These are phyloP conservation scores for Fraxinus paxiana DNA, from an alignment of 305 asterid genomes.

Conservation along the genomic window DNA sequence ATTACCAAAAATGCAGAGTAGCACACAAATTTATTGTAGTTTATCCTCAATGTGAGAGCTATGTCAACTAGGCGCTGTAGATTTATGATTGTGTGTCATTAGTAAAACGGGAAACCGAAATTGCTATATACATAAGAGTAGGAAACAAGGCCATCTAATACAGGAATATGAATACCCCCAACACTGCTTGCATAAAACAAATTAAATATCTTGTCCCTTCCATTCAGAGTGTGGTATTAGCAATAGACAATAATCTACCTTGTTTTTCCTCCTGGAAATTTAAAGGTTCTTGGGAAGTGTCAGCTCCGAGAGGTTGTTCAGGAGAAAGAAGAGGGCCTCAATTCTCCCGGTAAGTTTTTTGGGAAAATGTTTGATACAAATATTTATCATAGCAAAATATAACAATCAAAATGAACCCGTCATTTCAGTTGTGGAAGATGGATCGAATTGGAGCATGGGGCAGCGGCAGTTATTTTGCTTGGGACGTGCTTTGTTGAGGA, in stretches of 20 bases:
- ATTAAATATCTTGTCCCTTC: not conserved
- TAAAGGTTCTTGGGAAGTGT: slow-evolving; percentile 3
- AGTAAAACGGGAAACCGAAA: not conserved
- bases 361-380: not conserved
- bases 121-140: not conserved
- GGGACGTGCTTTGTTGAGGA: slow-evolving; percentile 13
- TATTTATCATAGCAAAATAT: not conserved
- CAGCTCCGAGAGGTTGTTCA: not conserved
- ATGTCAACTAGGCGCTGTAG: not conserved
- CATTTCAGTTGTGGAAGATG: slow-evolving; percentile 4
- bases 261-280: not conserved
- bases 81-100: not conserved
- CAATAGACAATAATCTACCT: not conserved
- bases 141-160: not conserved
- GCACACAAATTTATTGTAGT: not conserved
- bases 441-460: slow-evolving; percentile 9
- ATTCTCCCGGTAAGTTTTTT: not conserved
- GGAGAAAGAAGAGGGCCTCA: not conserved
- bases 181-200: no score
- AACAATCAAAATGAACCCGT: not conserved
- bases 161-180: no score
- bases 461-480: not conserved
- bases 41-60: not conserved
- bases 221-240: not conserved
- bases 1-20: not conserved